These are phyloP conservation scores for Zangia roseola DNA, from an alignment of 768 basidiomycete species.

Conservation along the genomic window DNA sequence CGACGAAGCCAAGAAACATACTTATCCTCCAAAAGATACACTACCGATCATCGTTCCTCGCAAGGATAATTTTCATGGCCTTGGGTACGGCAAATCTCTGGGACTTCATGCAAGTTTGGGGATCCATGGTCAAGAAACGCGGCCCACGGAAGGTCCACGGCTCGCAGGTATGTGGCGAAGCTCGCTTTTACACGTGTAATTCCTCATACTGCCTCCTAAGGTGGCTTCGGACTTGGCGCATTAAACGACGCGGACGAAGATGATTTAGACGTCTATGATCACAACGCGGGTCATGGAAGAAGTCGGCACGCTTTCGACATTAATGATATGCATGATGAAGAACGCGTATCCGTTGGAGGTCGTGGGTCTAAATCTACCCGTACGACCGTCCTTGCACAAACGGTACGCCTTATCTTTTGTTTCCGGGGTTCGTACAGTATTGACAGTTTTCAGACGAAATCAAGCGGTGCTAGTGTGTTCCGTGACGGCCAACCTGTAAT, in stretches of 20 bases:
- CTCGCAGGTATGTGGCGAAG: slow-evolving; percentile 49
- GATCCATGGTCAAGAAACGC: slow-evolving; percentile 18
- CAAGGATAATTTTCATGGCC: slow-evolving; percentile 77
- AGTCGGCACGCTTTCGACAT: slow-evolving; percentile 66
- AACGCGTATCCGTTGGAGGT: slow-evolving; percentile 45
- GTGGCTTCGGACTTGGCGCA: slow-evolving; percentile 86
- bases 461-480: slow-evolving; percentile 41
- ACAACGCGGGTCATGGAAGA: slow-evolving; percentile 33
- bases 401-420: slow-evolving; percentile 9
- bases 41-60: slow-evolving; percentile 56
- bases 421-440: background rate
- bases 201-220: slow-evolving; percentile 36
- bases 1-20: slow-evolving; percentile 84
- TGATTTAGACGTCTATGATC: slow-evolving; percentile 82
- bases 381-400: background rate
- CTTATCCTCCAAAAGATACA: slow-evolving; percentile 82
- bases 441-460: slow-evolving; percentile 23
- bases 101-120: slow-evolving; percentile 62
- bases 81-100: slow-evolving; percentile 75
- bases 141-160: slow-evolving; percentile 42
- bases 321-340: slow-evolving; percentile 63
- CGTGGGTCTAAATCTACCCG: slow-evolving; percentile 14
- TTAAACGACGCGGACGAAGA: slow-evolving; percentile 95
- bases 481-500: slow-evolving; percentile 74
- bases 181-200: background rate